Base-by-base conservation (phyloP, 352 stramenopile species). In the Phytopythium sindhum region DNA sequence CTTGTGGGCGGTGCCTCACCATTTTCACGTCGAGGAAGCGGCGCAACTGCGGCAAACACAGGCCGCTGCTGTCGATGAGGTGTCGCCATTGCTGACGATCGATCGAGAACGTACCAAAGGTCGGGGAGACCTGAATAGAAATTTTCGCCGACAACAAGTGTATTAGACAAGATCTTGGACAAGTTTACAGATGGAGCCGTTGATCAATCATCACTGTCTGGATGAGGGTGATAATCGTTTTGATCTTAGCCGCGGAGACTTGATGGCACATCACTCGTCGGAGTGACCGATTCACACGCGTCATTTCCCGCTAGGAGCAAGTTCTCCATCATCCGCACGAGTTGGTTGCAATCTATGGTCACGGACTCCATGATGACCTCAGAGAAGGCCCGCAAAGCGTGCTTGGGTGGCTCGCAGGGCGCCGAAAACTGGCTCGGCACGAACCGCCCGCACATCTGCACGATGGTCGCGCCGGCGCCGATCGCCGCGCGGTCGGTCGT, bases 291-390 rank as follows among this genome's bases (percentile, higher is more conserved):
- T n/a, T n/a, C n/a, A 50, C 42, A 11, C 42, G 45, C n/a, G 24
- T 52, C 19, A 35, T 51, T 53, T 69, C 67, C 6, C 54, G 33
- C 14, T 63, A 59, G 17, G 7, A 59, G 60, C 35, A 74, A 23
- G 37, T 21, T 39, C 39, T 68, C 57, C 64, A 74, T 74, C 64
- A 71, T 71, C 24, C 54, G 64, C 41, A 59, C 65, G 17, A 75
- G 45, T 48, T 72, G 61, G 4, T 54, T 8, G 29, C 68, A 69
- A 21, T 75, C 68, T 52, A 72, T 61, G 56, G 65, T 72, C 7
- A 66, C 68, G 3, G 68, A 75, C 8, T 54, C 64, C 23, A 75
- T 63, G 2, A 69, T 24, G 11, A 75, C 44, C 37, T 75, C 65
- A 2, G 68, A 69, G 33, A 75, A 69, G 7, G 37, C 14, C 17